Evolutionary conservation across 2,329 filamentous ascomycete genomes (phyloP).

Genomic region (Penicillium polonicum): DNA sequence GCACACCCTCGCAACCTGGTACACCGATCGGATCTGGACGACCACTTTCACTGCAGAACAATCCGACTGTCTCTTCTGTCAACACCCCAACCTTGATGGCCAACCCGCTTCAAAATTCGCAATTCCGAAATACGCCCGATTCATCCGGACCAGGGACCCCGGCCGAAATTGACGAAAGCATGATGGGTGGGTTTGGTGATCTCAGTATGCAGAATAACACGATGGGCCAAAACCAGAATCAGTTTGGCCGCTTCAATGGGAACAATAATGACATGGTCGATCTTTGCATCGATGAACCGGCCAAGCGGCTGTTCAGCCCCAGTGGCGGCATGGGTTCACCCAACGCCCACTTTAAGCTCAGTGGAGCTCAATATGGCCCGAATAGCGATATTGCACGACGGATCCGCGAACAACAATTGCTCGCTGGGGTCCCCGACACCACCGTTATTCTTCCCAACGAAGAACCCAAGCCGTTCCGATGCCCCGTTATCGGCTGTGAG

Average conservation of each 20-base stretch:
- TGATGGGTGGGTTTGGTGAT: slow-evolving; percentile 62
- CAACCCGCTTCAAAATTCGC: slow-evolving; percentile 63
- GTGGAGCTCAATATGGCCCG: slow-evolving; percentile 70
- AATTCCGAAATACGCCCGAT: slow-evolving; percentile 58
- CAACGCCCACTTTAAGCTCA: slow-evolving; percentile 71
- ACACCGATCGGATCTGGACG: slow-evolving; percentile 73
- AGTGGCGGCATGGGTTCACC: slow-evolving; percentile 68
- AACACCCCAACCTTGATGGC: slow-evolving; percentile 90
- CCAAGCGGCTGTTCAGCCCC: slow-evolving; percentile 87
- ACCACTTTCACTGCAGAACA: slow-evolving; percentile 76
- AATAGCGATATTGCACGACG: slow-evolving; percentile 72
- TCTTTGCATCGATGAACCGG: slow-evolving; percentile 82
- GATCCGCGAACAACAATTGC: slow-evolving; percentile 63
- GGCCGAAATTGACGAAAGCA: slow-evolving; percentile 71
- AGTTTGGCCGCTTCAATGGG: slow-evolving; percentile 45
- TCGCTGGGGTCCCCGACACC: slow-evolving; percentile 55
- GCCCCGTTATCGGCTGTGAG: slow-evolving; percentile 95
- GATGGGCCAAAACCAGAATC: slow-evolving; percentile 44
- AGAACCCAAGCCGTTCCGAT: slow-evolving; percentile 96
- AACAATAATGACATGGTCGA: slow-evolving; percentile 55
- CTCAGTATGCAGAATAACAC: slow-evolving; percentile 55
- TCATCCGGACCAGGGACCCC: slow-evolving; percentile 69
- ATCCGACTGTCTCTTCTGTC: slow-evolving; percentile 93
- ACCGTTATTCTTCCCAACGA: slow-evolving; percentile 61
- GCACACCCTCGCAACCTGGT: slow-evolving; percentile 73